Evolutionary conservation across 2,329 filamentous ascomycete species (phyloP), one percentile per base, ranked within the genome.

Genomic region (Stromatinia cepivora): DNA sequence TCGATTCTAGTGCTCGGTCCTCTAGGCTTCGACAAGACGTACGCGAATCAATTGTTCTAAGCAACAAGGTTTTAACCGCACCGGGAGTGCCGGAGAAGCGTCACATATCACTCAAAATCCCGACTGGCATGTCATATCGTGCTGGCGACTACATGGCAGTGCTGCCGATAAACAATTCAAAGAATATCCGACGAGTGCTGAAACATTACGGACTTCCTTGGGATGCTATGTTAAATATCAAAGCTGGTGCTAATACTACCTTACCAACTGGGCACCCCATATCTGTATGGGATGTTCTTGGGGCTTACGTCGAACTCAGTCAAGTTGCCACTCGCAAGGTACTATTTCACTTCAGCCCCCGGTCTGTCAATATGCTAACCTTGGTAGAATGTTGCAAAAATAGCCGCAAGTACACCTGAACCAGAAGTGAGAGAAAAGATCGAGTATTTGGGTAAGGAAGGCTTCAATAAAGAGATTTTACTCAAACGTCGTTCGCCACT

Each of bases 401-500:
- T 86, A 15, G 80, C 84, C 0, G 83, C 84, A 36, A 83, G 81
- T 3, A 80, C 82, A 5, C 76, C 78, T 2, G 83, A 85, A 56
- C 79, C 82, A 39, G 75, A 78, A 6, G 79, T 80, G 1, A 82
- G 84, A 71, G 78, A 75, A 5, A 77, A 81, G 15, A 79, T 86
- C 8, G 73, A 78, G 11, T 75, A 76, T 7, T 78, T 85, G 25
- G 72, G 78, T 4, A 78, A 80, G 34, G 76, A 77, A 46, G 56
- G 70, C 15, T 75, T 70, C 42, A 75, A 79, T 17, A 74, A 75
- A 25, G 75, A 79, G 50, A 70, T 79, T 25, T 70, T 73, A 8
- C 66, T 68, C 4, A 90, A 89, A 74, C 85, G 86, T 13, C 80
- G 88, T 28, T 90, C 88, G 0, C 80, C 91, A 0, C 82, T 94